A percentile compares a stretch with the other conserved stretches of the same genome.
These are phyloP conservation scores for Amaranthus palmeri DNA, from an alignment of 148 eudicot species.

Conservation along the genomic window DNA sequence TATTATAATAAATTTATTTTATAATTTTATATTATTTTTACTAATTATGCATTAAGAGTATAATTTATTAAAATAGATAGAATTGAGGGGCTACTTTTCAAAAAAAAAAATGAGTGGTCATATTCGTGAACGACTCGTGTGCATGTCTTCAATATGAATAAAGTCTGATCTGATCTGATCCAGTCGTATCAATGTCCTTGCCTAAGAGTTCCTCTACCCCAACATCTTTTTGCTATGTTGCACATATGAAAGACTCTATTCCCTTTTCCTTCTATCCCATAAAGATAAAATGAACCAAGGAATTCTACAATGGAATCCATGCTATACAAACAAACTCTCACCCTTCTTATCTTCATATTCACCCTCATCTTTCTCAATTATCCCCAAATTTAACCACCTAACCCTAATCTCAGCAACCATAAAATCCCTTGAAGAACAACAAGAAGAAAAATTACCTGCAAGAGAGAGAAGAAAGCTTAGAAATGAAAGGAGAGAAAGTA, in stretches of 20 bases:
- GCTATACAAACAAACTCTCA: background rate
- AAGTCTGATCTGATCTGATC: no score
- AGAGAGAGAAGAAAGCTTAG: conserved; percentile 73
- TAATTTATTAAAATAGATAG: no score
- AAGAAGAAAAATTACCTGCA: conserved; percentile 31
- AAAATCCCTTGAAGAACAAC: conserved; percentile 22
- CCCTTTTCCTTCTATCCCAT: background rate
- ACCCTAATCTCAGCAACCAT: conserved; percentile 21
- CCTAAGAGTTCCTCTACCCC: no score
- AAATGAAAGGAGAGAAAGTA: conserved; percentile 71
- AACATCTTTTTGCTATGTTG: no score
- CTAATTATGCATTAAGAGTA: no score
- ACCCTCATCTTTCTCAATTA: conserved; percentile 1
- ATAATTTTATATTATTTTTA: no score
- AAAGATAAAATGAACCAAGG: conserved; percentile 32
- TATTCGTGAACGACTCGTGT: no score
- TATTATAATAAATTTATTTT: no score
- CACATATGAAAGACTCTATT: background rate
- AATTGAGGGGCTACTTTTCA: no score
- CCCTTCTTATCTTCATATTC: background rate
- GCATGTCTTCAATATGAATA: no score
- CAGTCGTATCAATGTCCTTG: no score
- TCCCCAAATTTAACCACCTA: conserved; percentile 15
- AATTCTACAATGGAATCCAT: conserved; percentile 25
- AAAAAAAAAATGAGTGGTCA: no score